Evolutionary conservation across 2,329 filamentous ascomycete genomes (phyloP), one percentile per base, ranked within the genome.

Genomic region (Paraphaeosphaeria sporulosa): DNA sequence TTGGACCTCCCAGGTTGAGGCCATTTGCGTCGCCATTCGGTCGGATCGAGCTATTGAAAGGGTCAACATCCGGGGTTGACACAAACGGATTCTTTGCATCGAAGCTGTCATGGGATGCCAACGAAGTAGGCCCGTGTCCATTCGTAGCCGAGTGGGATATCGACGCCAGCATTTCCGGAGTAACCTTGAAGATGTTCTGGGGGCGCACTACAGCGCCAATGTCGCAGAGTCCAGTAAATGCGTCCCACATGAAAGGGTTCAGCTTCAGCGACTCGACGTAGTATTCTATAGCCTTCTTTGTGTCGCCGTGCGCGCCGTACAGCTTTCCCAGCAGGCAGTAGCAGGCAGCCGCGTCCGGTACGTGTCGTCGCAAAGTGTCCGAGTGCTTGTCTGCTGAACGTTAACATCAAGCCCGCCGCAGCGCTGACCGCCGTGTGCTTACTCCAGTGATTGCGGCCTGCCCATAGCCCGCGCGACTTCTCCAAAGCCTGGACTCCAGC

Each of bases 191-290:
- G 63, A 97, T 91, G 71, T 96, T 97, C 27, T 89, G 86, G 10
- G 95, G 88, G 58, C 91, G 89, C 57, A 98, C 85, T 66, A 89
- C 89, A 47, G 93, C 90, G 81, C 87, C 88, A 46, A 87, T 92
- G 73, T 97, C 93, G 75, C 94, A 97, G 8, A 99, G 85, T 17
- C 88, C 90, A 23, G 90, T 89, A 71, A 98, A 98, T 0, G 94
- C 94, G 82, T 99, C 95, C 95, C 95, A 99, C 87, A 97, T 95
- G 78, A 98, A 94, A 1, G 95, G 94, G 72, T 98, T 99, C 57
- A 89, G 78, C 79, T 94, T 96, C 70, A 99, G 81, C 6, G 94
- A 88, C 61, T 96, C 93, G 67, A 96, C 93, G 74, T 95, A 98
- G 76, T 88, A 93, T 66, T 91, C 87, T 17, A 94, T 88, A 8